Percentiles rank a stretch among this genome's conserved stretches.
phyloP scores from a whole-genome alignment of 1,139 yeast genomes.

The Scheffersomyces parashehatae region DNA sequence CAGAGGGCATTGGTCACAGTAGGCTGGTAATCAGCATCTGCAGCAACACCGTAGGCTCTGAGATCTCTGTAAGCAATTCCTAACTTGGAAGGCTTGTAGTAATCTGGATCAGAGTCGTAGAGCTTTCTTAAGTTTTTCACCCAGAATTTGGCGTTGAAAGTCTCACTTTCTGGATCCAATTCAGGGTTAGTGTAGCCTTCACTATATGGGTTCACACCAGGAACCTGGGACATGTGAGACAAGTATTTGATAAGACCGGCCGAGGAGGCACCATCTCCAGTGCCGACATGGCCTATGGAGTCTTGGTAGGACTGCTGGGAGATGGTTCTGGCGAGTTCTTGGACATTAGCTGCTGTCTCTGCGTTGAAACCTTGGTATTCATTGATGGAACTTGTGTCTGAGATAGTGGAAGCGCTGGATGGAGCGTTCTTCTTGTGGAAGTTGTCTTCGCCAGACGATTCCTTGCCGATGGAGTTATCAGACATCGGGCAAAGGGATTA shows the following conservation, averaged over 20 bases:
- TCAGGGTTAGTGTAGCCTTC: constrained; percentile 9
- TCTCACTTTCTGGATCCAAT: constrained; percentile 44
- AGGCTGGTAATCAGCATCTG: constrained; percentile 78
- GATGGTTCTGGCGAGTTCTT: constrained; percentile 64
- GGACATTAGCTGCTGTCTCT: constrained; percentile 33
- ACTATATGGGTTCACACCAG: constrained; percentile 44
- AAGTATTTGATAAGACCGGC: constrained; percentile 32
- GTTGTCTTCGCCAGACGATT: not conserved
- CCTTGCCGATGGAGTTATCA: not conserved
- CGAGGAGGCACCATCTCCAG: constrained; percentile 9
- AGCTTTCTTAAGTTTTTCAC: constrained; percentile 65
- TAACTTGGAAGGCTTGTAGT: constrained; percentile 61
- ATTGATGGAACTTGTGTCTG: constrained; percentile 20
- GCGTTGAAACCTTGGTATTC: constrained; percentile 43
- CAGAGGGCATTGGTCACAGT: constrained; percentile 58
- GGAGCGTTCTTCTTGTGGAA: not conserved
- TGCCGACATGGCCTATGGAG: constrained; percentile 4
- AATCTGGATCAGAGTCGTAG: constrained; percentile 58
- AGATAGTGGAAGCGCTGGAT: not conserved
- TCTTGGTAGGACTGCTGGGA: constrained; percentile 22
- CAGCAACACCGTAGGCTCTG: constrained; percentile 72
- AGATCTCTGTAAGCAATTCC: constrained; percentile 72
- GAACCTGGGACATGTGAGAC: constrained; percentile 53
- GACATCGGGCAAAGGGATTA: not conserved
- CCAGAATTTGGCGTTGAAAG: constrained; percentile 71